These are phyloP conservation scores for Suillus ampliporus DNA, from an alignment of 768 basidiomycete genomes.

Conservation along the genomic window DNA sequence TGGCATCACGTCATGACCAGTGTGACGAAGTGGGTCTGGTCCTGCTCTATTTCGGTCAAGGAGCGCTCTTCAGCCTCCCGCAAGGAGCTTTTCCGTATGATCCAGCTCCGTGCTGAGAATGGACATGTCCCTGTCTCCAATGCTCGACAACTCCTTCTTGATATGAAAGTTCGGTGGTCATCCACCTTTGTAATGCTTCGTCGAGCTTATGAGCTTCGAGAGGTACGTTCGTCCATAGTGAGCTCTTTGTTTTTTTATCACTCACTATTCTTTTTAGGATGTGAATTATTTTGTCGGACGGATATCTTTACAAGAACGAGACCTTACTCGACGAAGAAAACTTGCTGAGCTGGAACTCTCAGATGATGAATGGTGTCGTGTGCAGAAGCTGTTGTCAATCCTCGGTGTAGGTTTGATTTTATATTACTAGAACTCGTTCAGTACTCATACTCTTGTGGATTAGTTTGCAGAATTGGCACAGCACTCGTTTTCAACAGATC, in stretches of 20 bases:
- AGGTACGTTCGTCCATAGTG: slow-evolving; percentile 16
- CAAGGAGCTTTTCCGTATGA: no score
- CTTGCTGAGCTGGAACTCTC: slow-evolving; percentile 24
- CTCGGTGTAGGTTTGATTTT: slow-evolving; percentile 22
- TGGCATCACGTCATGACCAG: neutral
- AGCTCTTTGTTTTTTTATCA: slow-evolving; percentile 20
- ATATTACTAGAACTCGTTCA: slow-evolving; percentile 4
- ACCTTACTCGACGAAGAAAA: slow-evolving; percentile 20
- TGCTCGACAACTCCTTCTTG: slow-evolving; percentile 25
- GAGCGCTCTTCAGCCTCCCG: slow-evolving; percentile 4
- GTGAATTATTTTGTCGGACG: slow-evolving; percentile 25
- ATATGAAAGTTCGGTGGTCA: slow-evolving; percentile 41
- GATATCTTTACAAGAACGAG: slow-evolving; percentile 18
- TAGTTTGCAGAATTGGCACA: slow-evolving; percentile 37
- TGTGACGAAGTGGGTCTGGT: slow-evolving; percentile 32
- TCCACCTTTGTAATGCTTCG: slow-evolving; percentile 32
- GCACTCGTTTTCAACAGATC: slow-evolving; percentile 37
- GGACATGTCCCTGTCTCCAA: neutral
- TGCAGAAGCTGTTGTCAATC: slow-evolving; percentile 25
- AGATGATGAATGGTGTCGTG: slow-evolving; percentile 28
- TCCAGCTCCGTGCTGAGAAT: no score
- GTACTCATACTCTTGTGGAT: neutral
- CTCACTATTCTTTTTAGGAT: slow-evolving; percentile 20
- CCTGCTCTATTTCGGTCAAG: slow-evolving; percentile 29
- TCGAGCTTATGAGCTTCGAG: slow-evolving; percentile 22